Base-by-base conservation (phyloP, 257 asterid genomes). In the Solanum raphanifolium region DNA sequence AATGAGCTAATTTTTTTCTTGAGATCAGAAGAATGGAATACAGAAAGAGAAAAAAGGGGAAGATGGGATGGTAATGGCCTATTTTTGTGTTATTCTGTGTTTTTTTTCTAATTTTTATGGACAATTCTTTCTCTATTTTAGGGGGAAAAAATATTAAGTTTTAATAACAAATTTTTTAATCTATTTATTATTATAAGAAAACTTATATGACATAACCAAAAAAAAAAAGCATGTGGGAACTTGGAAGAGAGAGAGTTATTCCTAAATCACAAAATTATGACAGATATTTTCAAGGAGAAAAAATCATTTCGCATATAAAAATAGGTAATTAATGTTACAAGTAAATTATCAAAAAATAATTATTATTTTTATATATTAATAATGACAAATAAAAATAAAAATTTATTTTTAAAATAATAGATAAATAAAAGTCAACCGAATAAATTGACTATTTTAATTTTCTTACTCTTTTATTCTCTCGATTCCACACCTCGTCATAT, bases 11-110 rank as follows among this genome's bases (percentile, higher is more conserved):
- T 73, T 81, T 87, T 88, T 87, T 89, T 90, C 88, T 87, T 29
- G 69, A 90, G 92, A 92, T 89, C 90, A 88, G 90, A 87, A 87
- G 89, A 86, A 73, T 23, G 82, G 89, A 90, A 87, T 72, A 88
- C 23, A 43, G 86, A 62, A 87, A 43, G 84, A 71, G 87, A 87
- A 88, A 86, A 75, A 55, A 75, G 86, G 71, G 82, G 60, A n/a
- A 43, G 23, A 21, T 12, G 35, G 35, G 41, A 88, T 27, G 69
- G 87, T 85, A 58, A 52, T 85, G 85, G 81, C 43, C 25, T 68
- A 36, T 39, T 88, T 82, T 58, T 74, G 21, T 75, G 52, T 34
- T 73, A 32, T 73, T 73, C 35, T 73, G 27, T 72, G 46, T 72
- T 18, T 73, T 52, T 75, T 75, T 38, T 38, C 21, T 23, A 76